phyloP scores from a whole-genome alignment of 306 rosid species.

The Sesbania bispinosa region DNA sequence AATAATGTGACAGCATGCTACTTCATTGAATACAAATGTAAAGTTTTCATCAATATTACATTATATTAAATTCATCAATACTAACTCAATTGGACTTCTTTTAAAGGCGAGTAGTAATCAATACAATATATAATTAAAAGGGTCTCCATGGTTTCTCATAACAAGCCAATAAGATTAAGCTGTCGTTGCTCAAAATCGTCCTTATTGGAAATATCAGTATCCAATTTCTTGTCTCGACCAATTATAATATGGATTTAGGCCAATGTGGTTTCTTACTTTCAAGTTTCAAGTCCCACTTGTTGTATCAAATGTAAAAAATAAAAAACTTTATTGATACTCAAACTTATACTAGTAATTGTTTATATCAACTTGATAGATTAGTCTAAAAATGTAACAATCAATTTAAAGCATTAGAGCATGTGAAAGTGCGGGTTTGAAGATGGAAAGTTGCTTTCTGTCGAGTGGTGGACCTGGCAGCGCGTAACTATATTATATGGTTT shows the following conservation, averaged over 20 bases:
- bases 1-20: too few relatives aligned
- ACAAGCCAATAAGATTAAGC: not conserved
- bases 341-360: not conserved
- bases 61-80: too few relatives aligned
- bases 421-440: conserved; percentile 7
- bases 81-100: too few relatives aligned
- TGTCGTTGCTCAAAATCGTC: not conserved
- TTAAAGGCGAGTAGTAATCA: too few relatives aligned
- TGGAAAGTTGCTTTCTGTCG: conserved; percentile 12
- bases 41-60: too few relatives aligned
- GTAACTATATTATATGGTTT: not conserved
- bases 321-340: not conserved
- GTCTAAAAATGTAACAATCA: not conserved
- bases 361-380: not conserved
- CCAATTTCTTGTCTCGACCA: too few relatives aligned
- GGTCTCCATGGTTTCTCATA: not conserved
- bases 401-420: not conserved
- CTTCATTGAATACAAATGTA: too few relatives aligned
- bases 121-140: too few relatives aligned
- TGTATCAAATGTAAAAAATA: too few relatives aligned
- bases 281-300: not conserved
- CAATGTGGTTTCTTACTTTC: not conserved
- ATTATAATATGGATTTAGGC: not conserved
- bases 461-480: not conserved
- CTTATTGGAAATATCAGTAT: not conserved